Conservation (phyloP, 2,329 filamentous ascomycete species). For the Alternaria atra region DNA sequence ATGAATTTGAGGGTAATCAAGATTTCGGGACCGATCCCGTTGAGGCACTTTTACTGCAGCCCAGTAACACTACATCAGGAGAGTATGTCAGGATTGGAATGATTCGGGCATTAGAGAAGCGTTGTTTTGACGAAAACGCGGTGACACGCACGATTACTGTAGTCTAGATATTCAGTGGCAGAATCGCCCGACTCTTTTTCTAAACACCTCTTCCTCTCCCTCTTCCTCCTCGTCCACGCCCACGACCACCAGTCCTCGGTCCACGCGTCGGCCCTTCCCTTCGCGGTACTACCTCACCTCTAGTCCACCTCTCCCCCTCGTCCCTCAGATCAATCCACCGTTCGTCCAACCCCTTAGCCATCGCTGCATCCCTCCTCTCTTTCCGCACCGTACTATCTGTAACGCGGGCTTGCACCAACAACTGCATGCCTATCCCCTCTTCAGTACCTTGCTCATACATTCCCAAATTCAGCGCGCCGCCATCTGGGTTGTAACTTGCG, state of each 20-base stretch:
- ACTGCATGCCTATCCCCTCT: constrained; percentile 48
- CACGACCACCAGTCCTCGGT: constrained; percentile 12
- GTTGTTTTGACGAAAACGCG: background rate
- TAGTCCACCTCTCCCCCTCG: constrained; percentile 33
- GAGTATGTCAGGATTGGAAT: background rate
- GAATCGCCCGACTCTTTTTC: background rate
- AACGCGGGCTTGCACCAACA: constrained; percentile 52
- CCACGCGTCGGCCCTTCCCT: constrained; percentile 7
- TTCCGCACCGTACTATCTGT: constrained; percentile 33
- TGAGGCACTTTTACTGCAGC: background rate
- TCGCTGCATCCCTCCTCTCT: constrained; percentile 20
- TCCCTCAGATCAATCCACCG: constrained; percentile 50
- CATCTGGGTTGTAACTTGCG: constrained; percentile 43
- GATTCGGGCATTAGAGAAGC: rapidly evolving
- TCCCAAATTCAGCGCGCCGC: constrained; percentile 53
- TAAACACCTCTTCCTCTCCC: constrained; percentile 7
- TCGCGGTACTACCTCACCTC: constrained; percentile 7
- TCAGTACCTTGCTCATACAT: constrained; percentile 58
- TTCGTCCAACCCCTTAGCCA: constrained; percentile 45
- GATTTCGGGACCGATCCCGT: too few species aligned
- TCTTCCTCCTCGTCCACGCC: constrained; percentile 23
- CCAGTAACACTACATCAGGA: background rate
- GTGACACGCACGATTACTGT: background rate
- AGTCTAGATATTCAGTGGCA: background rate
- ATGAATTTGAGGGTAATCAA: too few species aligned